Evolutionary conservation across 495 filamentous ascomycete species (phyloP).

Genomic region (Penicillium alfredii): DNA sequence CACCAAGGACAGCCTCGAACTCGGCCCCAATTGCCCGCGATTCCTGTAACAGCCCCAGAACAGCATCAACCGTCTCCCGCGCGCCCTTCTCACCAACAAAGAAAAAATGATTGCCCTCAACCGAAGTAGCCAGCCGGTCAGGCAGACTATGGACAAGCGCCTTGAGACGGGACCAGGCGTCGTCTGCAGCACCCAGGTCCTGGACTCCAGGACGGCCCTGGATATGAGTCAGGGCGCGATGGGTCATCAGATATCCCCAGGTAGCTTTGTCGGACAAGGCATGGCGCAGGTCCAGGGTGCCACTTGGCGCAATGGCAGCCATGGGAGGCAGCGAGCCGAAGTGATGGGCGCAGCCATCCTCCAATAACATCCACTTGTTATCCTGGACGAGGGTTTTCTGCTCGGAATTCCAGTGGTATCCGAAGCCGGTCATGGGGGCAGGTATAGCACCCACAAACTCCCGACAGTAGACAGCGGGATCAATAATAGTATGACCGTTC

Average conservation of each 20-base stretch:
- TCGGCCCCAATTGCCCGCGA: not conserved
- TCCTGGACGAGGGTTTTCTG: not conserved
- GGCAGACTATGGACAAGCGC: constrained; percentile 4
- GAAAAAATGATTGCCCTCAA: constrained; percentile 13
- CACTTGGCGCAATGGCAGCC: constrained; percentile 2
- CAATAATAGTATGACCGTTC: constrained; percentile 1
- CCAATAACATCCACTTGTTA: not conserved
- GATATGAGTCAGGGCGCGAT: not conserved
- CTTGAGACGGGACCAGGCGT: not conserved
- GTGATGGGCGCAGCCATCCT: constrained; percentile 6
- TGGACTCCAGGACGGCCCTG: not conserved
- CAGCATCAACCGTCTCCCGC: not conserved
- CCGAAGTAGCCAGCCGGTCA: not conserved
- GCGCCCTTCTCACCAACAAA: constrained; percentile 12
- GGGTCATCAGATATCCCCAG: constrained; percentile 2
- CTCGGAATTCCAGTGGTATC: not conserved
- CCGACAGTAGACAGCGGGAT: constrained; percentile 1
- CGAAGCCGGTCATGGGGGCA: constrained; percentile 3
- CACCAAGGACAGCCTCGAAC: no score
- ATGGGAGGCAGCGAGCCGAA: constrained; percentile 2
- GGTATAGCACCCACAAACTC: constrained; percentile 11
- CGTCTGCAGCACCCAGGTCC: not conserved
- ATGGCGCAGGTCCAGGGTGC: constrained; percentile 1
- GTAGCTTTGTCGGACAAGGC: constrained; percentile 1
- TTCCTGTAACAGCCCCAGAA: not conserved